phyloP scores from a whole-genome alignment of 2,329 filamentous ascomycete species.

The Ceratocystis albifundus region DNA sequence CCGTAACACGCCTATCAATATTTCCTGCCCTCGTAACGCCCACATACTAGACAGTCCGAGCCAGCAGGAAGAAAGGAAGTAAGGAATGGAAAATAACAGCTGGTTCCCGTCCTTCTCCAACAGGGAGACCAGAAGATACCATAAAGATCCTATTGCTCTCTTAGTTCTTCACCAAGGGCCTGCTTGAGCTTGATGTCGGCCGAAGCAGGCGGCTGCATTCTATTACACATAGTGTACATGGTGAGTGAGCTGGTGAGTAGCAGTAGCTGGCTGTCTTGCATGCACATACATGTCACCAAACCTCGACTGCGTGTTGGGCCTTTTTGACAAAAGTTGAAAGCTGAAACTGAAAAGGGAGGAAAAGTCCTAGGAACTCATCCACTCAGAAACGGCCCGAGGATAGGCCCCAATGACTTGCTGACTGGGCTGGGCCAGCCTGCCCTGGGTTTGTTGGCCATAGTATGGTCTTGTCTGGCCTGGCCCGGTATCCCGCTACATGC shows the following conservation, averaged over 20 bases:
- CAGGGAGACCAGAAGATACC: constrained; percentile 10
- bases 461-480: not conserved
- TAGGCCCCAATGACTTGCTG: not conserved
- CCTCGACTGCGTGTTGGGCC: not conserved
- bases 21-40: not conserved
- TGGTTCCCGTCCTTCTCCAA: not conserved
- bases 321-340: not conserved
- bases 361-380: not conserved
- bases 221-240: no score
- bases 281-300: no score
- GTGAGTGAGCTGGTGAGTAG: no score
- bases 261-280: no score
- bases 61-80: not conserved
- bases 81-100: not conserved
- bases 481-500: not conserved
- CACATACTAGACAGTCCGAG: not conserved
- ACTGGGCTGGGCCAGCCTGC: not conserved
- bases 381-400: not conserved
- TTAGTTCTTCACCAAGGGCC: not conserved
- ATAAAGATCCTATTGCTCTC: not conserved
- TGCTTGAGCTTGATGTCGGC: not conserved
- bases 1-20: not conserved
- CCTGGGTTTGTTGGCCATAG: not conserved
- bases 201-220: not conserved
- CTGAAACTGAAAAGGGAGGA: no score